A percentile compares a stretch with the other conserved stretches of the same genome.
phyloP scores from a whole-genome alignment of 208 protist genomes.

The Acanthamoeba castellanii region DNA sequence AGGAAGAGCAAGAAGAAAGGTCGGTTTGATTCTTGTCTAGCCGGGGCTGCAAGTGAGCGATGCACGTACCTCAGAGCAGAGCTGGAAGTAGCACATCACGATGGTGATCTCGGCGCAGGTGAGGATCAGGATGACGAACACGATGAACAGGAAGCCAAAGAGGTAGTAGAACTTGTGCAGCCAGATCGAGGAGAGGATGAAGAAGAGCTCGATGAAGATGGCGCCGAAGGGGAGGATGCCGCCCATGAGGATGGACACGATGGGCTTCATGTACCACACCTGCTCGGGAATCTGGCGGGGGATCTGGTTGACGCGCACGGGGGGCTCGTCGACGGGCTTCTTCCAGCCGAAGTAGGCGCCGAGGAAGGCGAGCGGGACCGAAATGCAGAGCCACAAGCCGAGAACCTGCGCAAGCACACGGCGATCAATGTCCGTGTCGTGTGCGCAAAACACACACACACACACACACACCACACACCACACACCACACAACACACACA shows the following conservation, averaged over 20 bases:
- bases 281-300: constrained; percentile 96
- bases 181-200: constrained; percentile 97
- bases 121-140: constrained; percentile 96
- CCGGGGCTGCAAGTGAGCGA: too few species aligned
- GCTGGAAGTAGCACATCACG: constrained; percentile 98
- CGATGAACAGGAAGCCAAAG: constrained; percentile 98
- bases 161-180: constrained; percentile 98
- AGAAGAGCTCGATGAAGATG: constrained; percentile 98
- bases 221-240: constrained; percentile 97
- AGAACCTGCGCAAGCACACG: constrained; percentile 59
- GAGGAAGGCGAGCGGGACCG: constrained; percentile 96
- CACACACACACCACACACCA: background rate
- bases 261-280: constrained; percentile 93
- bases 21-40: too few species aligned
- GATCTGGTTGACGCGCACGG: constrained; percentile 95
- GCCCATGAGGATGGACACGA: constrained; percentile 92
- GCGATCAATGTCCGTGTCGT: too few species aligned
- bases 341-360: constrained; percentile 96
- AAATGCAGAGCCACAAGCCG: constrained; percentile 94
- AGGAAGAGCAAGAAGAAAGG: background rate
- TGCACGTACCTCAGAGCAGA: constrained; percentile 92
- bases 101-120: constrained; percentile 97
- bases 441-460: background rate
- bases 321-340: constrained; percentile 88
- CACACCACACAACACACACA: background rate